A percentile compares a stretch with the other conserved stretches of the same genome.
Evolutionary conservation across 371 early-diverging fungal species (phyloP).

Genomic region (Apophysomyces sp.): DNA sequence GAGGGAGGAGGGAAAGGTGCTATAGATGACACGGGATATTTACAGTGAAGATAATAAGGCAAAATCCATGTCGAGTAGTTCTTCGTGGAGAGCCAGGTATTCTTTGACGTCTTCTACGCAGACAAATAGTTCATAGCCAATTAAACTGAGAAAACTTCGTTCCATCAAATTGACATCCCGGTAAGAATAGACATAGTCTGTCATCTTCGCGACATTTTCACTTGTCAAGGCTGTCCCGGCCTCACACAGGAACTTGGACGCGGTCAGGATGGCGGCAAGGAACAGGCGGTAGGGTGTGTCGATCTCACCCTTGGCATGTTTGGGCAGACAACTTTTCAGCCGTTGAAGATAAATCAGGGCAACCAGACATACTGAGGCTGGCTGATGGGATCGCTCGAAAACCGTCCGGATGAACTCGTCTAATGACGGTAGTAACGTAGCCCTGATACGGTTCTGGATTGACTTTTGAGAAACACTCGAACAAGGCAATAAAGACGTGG

Average conservation of each 20-base stretch:
- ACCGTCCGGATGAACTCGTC: constrained; percentile 6
- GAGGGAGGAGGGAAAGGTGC: too few species aligned
- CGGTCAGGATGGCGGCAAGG: constrained; percentile 55
- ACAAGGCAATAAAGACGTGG: constrained; percentile 45
- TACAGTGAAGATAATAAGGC: background rate
- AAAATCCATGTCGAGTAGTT: constrained; percentile 9
- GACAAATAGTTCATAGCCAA: constrained; percentile 9
- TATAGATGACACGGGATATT: too few species aligned
- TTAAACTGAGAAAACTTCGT: constrained; percentile 14
- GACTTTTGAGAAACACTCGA: constrained; percentile 7
- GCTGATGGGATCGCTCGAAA: constrained; percentile 4
- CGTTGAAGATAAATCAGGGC: constrained; percentile 61
- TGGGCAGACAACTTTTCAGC: constrained; percentile 47
- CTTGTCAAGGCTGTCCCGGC: constrained; percentile 45
- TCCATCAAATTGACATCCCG: constrained; percentile 41
- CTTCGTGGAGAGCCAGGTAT: constrained; percentile 9
- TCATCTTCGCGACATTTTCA: constrained; percentile 44
- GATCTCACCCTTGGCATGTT: constrained; percentile 51
- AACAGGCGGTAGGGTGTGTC: constrained; percentile 65
- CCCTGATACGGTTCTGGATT: background rate
- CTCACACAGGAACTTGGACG: constrained; percentile 51
- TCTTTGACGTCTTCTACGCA: constrained; percentile 7
- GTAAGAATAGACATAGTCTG: constrained; percentile 48
- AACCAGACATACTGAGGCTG: constrained; percentile 33
- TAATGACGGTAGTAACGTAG: constrained; percentile 2